Conservation (phyloP, 352 stramenopile genomes). For the Globisporangium splendens region DNA sequence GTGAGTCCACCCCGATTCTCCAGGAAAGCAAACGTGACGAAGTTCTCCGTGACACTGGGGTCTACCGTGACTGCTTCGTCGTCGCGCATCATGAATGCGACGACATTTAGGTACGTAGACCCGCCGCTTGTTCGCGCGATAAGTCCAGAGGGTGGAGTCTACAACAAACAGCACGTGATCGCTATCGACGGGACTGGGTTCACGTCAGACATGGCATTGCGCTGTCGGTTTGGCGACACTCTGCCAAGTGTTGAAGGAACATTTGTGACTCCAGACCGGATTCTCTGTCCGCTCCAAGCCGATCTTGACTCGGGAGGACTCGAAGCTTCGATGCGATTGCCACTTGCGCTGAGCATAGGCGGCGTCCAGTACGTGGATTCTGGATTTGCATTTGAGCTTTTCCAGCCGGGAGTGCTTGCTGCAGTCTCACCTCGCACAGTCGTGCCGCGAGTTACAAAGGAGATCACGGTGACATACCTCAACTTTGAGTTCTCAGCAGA, state of each 20-base stretch:
- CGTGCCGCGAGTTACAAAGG: constrained; percentile 19
- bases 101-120: constrained; percentile 27
- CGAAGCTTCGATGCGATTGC: constrained; percentile 4
- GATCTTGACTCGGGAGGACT: neutral
- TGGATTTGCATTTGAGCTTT: constrained; percentile 26
- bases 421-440: constrained; percentile 19
- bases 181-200: constrained; percentile 23
- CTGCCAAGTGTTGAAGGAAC: neutral
- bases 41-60: constrained; percentile 25
- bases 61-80: constrained; percentile 8
- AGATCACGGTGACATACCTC: constrained; percentile 19
- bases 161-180: constrained; percentile 17
- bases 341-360: constrained; percentile 28
- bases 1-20: constrained; percentile 29
- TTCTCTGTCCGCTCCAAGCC: constrained; percentile 8
- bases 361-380: constrained; percentile 26
- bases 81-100: neutral
- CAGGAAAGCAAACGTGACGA: constrained; percentile 2
- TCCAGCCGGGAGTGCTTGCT: constrained; percentile 18
- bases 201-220: constrained; percentile 7
- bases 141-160: constrained; percentile 24
- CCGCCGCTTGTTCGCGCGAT: constrained; percentile 23
- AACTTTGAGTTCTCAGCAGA: constrained; percentile 18
- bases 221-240: constrained; percentile 27
- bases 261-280: neutral